phyloP scores from a whole-genome alignment of 2,329 filamentous ascomycete species.

The Colletotrichum brevisporum region DNA sequence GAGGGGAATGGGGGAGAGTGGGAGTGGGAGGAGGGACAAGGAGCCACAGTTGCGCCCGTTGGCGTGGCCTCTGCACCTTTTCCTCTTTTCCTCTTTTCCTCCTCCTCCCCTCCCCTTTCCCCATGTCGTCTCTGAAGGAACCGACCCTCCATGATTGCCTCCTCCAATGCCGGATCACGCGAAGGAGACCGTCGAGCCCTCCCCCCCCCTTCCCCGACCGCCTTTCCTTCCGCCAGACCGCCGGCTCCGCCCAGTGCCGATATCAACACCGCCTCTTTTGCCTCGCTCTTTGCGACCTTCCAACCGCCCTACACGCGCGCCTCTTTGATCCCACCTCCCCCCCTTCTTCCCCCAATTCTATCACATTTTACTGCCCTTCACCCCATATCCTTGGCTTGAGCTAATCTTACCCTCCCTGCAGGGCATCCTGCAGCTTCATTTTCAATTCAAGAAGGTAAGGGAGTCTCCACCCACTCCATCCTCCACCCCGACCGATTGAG shows the following conservation, averaged over 20 bases:
- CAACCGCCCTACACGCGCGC: slow-evolving; percentile 38
- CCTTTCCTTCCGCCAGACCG: slow-evolving; percentile 10
- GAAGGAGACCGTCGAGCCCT: neutral
- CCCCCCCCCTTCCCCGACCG: neutral
- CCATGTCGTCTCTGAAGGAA: slow-evolving; percentile 9
- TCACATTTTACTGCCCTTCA: slow-evolving; percentile 40
- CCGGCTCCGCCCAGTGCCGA: slow-evolving; percentile 24
- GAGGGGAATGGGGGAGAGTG: neutral
- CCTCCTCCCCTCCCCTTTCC: slow-evolving; percentile 1
- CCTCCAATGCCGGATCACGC: slow-evolving; percentile 23
- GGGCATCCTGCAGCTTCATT: slow-evolving; percentile 96
- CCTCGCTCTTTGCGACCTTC: neutral
- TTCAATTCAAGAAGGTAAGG: slow-evolving; percentile 96
- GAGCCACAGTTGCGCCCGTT: slow-evolving; percentile 33
- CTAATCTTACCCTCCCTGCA: slow-evolving; percentile 56
- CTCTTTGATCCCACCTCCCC: slow-evolving; percentile 15
- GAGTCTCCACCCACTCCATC: slow-evolving; percentile 25
- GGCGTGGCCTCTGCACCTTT: slow-evolving; percentile 5
- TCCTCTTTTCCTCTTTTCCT: slow-evolving; percentile 23
- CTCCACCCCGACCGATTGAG: neutral
- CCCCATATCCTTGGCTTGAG: slow-evolving; percentile 41
- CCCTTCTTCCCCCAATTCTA: neutral
- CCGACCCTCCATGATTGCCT: slow-evolving; percentile 17
- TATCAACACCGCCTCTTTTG: neutral
- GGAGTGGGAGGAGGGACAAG: neutral